Conservation (phyloP, 495 filamentous ascomycete species). For the Penicillium salamii region DNA sequence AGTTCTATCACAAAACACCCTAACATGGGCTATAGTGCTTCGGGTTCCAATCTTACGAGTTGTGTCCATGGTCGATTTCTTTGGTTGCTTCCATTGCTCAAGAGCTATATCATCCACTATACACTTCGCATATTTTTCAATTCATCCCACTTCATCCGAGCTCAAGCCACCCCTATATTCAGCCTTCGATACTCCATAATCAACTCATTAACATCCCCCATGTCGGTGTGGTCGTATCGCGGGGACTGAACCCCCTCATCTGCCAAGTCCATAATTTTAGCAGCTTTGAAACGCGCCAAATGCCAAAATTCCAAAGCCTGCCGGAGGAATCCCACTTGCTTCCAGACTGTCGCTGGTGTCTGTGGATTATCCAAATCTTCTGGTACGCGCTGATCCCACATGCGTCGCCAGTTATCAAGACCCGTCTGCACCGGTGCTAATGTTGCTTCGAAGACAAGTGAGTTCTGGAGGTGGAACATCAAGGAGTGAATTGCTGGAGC, state of each 20-base stretch:
- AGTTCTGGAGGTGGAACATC: slow-evolving; percentile 29
- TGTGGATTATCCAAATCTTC: slow-evolving; percentile 23
- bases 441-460: slow-evolving; percentile 27
- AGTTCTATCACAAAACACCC: too few species aligned
- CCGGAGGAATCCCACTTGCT: slow-evolving; percentile 25
- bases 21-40: too few species aligned
- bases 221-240: slow-evolving; percentile 29
- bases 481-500: slow-evolving; percentile 26
- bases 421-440: slow-evolving; percentile 24
- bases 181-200: slow-evolving; percentile 30
- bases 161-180: slow-evolving; percentile 17
- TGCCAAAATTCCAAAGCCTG: slow-evolving; percentile 32
- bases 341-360: slow-evolving; percentile 22
- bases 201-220: slow-evolving; percentile 29
- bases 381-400: slow-evolving; percentile 21
- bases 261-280: slow-evolving; percentile 12
- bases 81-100: too few species aligned
- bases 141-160: neutral
- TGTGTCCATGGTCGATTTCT: too few species aligned
- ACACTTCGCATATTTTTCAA: too few species aligned
- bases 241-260: slow-evolving; percentile 1
- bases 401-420: slow-evolving; percentile 26
- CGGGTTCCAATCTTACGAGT: too few species aligned
- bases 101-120: too few species aligned
- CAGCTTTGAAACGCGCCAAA: slow-evolving; percentile 22